Evolutionary conservation across 2,329 filamentous ascomycete species (phyloP), one percentile per base, ranked within the genome.

Genomic region (Rosellinia necatrix): DNA sequence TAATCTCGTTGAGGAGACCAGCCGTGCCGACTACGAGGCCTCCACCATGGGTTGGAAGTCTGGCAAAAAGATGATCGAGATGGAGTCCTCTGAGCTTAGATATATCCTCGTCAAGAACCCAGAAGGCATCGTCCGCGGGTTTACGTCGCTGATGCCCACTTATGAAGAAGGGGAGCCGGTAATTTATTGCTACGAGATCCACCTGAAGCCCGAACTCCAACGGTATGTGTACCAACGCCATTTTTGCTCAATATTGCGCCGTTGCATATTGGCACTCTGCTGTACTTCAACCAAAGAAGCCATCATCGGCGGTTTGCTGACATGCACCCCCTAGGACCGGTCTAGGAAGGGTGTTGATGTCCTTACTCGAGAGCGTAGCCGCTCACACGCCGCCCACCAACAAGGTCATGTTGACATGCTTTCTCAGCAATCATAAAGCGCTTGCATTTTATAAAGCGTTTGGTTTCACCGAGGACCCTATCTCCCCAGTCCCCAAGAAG

Each of bases 101-200:
- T 92, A 91, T 69, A 75, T 92, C 6, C 72, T 91, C 3, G 80
- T 89, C 44, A 78, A 77, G 59, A 70, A 72, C 8, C 53, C 49
- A 0, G 53, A 60, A 30, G 62, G 48, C n/a, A 13, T 25, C 8
- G 27, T 87, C 7, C 69, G 72, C 15, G 85, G 78, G 4, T 88
- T 90, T 65, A 77, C 81, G 1, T 89, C 85, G n/a, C 76, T 90
- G 66, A 87, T 89, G 86, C 81, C 88, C n/a, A 88, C 85, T 2
- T 82, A 82, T 64, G 88, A 91, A 67, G 83, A 86, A 59, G 79
- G 79, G 1, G 74, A 83, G 56, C 77, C 85, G 0, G 88, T 92
- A 2, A 68, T 91, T 17, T 93, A 92, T 71, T 87, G 89, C 70
- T 93, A 92, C 69, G 89, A 93, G 72, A 84, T 93, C 30, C 89